Conservation (phyloP, 257 asterid genomes). For the Nemophila menziesii region DNA sequence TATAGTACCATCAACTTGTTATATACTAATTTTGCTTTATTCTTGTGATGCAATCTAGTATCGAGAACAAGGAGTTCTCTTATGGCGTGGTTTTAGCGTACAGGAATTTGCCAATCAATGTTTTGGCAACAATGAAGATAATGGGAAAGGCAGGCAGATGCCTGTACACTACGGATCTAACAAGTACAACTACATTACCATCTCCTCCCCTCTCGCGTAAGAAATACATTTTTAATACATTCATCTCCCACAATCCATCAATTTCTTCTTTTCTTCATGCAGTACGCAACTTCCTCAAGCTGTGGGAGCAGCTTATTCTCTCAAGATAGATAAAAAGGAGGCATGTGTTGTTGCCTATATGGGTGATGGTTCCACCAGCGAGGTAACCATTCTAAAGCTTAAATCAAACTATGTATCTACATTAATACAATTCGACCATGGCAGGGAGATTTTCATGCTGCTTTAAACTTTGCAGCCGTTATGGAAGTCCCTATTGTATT, state of each 20-base stretch:
- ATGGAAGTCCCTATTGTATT: constrained; percentile 69
- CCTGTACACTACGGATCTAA: constrained; percentile 83
- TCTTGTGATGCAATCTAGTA: constrained; percentile 30
- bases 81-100: constrained; percentile 85
- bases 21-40: not conserved
- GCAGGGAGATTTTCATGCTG: constrained; percentile 97
- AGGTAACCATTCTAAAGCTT: constrained; percentile 33
- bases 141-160: constrained; percentile 97
- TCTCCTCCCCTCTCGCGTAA: constrained; percentile 87
- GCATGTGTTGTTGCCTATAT: constrained; percentile 66
- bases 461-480: constrained; percentile 78
- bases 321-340: constrained; percentile 71
- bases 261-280: constrained; percentile 8
- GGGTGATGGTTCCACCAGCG: constrained; percentile 88
- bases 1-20: too few species aligned
- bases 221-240: too few species aligned
- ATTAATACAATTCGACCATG: too few species aligned
- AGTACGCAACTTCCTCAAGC: constrained; percentile 99
- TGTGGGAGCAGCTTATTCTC: constrained; percentile 85
- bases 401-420: not conserved
- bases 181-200: constrained; percentile 48
- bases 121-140: constrained; percentile 58
- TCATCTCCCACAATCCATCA: not conserved
- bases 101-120: constrained; percentile 69
- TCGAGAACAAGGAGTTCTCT: constrained; percentile 75